Evolutionary conservation across 768 basidiomycete genomes (phyloP), one percentile per base, ranked within the genome.

Genomic region (Lactarius trivialis): DNA sequence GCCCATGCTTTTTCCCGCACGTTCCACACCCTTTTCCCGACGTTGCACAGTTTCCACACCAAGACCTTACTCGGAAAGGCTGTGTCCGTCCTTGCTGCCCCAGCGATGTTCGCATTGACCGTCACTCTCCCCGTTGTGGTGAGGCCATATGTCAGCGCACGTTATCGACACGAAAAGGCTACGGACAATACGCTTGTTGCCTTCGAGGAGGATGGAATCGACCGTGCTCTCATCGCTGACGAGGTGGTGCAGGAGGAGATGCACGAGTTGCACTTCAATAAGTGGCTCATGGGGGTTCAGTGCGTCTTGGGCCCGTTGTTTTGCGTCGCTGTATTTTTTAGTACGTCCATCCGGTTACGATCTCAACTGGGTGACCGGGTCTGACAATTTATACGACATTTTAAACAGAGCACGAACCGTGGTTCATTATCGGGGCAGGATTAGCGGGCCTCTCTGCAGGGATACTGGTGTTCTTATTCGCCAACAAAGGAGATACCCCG

Each of bases 41-140:
- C 93, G 0, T 75, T 98, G 1, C 85, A 87, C 59, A 78, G 82
- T 55, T 90, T 97, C 72, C 62, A 75, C 30, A 77, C 79, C 26
- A 93, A 96, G 73, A 85, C 86, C 19, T 67, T 85, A 55, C 67
- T 88, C 12, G 88, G 87, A 0, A 85, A 84, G 74, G 75, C 91
- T 33, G 88, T 89, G 0, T 83, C 86, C 0, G 67, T 96, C 28
- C 81, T 97, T 60, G 92, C 93, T 3, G 85, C 88, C 0, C 96
- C 96, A 2, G 92, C 93, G 2, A 85, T 99, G 2, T 76, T 97
- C 72, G 77, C 80, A 4, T 76, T 99, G 54, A 98, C 95, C 0
- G 65, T 98, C 21, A 98, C 96, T 0, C 76, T 98, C 11, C 94
- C 94, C 4, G 95, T 99, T 14, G 92, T 95, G 19, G 82, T 90